Percentiles rank a stretch among this genome's conserved stretches.
Evolutionary conservation across 2,329 filamentous ascomycete genomes (phyloP).

Genomic region (Sphaerulina populicola): DNA sequence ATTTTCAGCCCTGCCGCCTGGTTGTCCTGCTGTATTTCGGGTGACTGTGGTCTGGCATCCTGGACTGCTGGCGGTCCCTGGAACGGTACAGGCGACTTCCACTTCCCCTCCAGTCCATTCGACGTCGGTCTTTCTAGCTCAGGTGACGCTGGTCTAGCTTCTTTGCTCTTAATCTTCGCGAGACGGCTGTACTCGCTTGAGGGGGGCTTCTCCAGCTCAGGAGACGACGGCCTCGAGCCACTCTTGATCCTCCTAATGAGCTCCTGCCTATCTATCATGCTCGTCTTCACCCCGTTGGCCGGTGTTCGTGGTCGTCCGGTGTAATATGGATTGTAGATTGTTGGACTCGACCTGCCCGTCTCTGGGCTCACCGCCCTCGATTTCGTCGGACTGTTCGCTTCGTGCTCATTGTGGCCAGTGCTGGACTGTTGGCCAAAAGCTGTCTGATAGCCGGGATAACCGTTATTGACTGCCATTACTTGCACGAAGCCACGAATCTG

Average conservation of each 20-base stretch:
- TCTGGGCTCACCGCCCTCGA: conserved; percentile 17
- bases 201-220: conserved; percentile 20
- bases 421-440: conserved; percentile 12
- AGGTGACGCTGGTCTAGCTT: conserved; percentile 27
- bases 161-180: conserved; percentile 64
- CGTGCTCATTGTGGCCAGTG: conserved; percentile 9
- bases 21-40: conserved; percentile 22
- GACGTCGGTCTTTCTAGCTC: conserved; percentile 20
- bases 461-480: conserved; percentile 23
- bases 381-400: conserved; percentile 4
- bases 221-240: conserved; percentile 26
- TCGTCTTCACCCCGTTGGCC: conserved; percentile 23
- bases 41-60: conserved; percentile 19
- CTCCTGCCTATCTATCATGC: conserved; percentile 56
- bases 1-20: conserved; percentile 47
- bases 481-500: conserved; percentile 21
- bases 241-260: conserved; percentile 77
- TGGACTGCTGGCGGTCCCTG: conserved; percentile 1
- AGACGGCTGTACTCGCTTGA: conserved; percentile 41
- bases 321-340: conserved; percentile 33
- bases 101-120: conserved; percentile 33
- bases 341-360: conserved; percentile 19
- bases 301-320: conserved; percentile 30
- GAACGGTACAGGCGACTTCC: conserved; percentile 42
- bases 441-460: conserved; percentile 17